Conservation (phyloP, 2,329 filamentous ascomycete genomes). For the Elsinoe perseae region DNA sequence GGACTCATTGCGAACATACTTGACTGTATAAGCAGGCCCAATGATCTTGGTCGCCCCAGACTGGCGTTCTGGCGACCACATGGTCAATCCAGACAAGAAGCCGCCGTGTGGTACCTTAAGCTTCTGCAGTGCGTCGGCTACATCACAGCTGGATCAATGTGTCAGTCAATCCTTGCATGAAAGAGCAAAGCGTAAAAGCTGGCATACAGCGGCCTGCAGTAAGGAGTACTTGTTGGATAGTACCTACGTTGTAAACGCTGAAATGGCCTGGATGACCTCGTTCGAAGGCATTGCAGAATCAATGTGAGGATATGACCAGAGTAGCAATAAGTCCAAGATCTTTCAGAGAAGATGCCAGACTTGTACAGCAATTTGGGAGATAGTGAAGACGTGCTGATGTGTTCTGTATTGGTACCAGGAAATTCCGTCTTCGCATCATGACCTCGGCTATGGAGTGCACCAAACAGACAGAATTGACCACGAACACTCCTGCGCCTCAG, state of each 20-base stretch:
- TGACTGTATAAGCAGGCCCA: conserved; percentile 49
- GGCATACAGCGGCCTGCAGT: no score
- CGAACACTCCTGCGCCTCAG: no score
- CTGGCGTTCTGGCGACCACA: conserved; percentile 49
- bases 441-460: neutral
- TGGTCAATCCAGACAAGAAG: conserved; percentile 47
- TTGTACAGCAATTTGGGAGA: no score
- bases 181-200: no score
- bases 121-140: conserved; percentile 47
- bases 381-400: neutral
- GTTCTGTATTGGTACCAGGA: no score
- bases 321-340: no score
- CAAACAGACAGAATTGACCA: no score
- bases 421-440: neutral
- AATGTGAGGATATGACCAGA: no score
- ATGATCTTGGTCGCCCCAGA: conserved; percentile 46
- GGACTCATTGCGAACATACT: conserved; percentile 43
- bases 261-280: conserved; percentile 22
- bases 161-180: no score
- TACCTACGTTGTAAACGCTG: conserved; percentile 23
- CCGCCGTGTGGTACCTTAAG: conserved; percentile 41
- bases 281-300: conserved; percentile 8
- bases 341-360: no score
- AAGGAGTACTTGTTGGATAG: no score
- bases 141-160: conserved; percentile 36